Conservation (phyloP, 768 basidiomycete genomes). For the Boletus pseudo-olivaceus region DNA sequence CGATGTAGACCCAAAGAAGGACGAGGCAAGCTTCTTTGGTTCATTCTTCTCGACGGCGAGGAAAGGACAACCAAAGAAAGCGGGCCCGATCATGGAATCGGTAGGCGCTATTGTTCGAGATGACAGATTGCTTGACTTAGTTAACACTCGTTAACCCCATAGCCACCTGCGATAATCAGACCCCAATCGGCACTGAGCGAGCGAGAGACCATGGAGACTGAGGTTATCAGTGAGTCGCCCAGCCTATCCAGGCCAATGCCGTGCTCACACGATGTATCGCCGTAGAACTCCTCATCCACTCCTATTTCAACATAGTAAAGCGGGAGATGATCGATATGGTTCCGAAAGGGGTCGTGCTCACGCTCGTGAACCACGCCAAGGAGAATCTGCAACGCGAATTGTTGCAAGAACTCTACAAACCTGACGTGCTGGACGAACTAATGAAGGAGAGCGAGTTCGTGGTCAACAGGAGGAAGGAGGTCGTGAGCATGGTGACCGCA, state of each 20-base stretch:
- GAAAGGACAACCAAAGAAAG: slow-evolving; percentile 63
- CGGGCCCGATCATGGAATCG: slow-evolving; percentile 55
- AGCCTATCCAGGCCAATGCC: background rate
- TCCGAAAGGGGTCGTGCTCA: slow-evolving; percentile 90
- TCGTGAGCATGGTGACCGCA: slow-evolving; percentile 87
- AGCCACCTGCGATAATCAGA: slow-evolving; percentile 84
- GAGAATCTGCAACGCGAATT: slow-evolving; percentile 94
- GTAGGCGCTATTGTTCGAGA: slow-evolving; percentile 31
- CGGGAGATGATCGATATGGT: slow-evolving; percentile 99
- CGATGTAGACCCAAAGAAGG: slow-evolving; percentile 85
- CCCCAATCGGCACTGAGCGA: slow-evolving; percentile 91
- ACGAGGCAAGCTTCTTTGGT: slow-evolving; percentile 90
- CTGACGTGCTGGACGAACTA: slow-evolving; percentile 91
- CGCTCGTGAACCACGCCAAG: slow-evolving; percentile 89
- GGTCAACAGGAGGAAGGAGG: slow-evolving; percentile 89
- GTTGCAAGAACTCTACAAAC: slow-evolving; percentile 94
- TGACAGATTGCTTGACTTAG: slow-evolving; percentile 12
- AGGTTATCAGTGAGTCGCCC: slow-evolving; percentile 89
- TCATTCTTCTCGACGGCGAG: slow-evolving; percentile 83
- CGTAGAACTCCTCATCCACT: slow-evolving; percentile 89
- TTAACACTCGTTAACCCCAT: slow-evolving; percentile 3
- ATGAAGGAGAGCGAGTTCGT: slow-evolving; percentile 93
- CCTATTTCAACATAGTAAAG: slow-evolving; percentile 98
- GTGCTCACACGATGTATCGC: slow-evolving; percentile 1
- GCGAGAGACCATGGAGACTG: slow-evolving; percentile 96